phyloP scores from a whole-genome alignment of 495 filamentous ascomycete genomes.

The Lasiosphaeria hispida region DNA sequence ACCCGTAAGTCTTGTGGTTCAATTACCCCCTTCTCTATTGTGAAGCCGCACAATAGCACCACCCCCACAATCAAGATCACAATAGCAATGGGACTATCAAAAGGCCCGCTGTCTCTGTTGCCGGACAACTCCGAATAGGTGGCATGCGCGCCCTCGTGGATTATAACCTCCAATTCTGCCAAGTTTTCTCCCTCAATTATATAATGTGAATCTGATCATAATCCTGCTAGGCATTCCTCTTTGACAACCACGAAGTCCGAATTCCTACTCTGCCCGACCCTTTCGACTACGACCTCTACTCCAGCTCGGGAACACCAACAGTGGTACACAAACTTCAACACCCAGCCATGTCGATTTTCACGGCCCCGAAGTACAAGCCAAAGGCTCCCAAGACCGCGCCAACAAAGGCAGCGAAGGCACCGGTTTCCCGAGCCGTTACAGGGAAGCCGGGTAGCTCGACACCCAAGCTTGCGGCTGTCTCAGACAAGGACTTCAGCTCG shows the following conservation, averaged over 20 bases:
- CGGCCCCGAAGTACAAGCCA: conserved; percentile 42
- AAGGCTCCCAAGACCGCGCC: conserved; percentile 24
- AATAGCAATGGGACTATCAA: not conserved
- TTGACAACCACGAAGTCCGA: conserved; percentile 36
- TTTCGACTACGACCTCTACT: conserved; percentile 43
- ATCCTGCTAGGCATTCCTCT: conserved; percentile 37
- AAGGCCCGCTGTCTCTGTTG: not conserved
- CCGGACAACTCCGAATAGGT: not conserved
- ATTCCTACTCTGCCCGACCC: conserved; percentile 34
- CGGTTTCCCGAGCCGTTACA: not conserved
- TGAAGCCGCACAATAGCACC: conserved; percentile 12
- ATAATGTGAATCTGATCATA: conserved; percentile 11
- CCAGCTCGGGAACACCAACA: conserved; percentile 29
- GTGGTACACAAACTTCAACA: conserved; percentile 37
- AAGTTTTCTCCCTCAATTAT: not conserved
- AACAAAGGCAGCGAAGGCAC: conserved; percentile 7
- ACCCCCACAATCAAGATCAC: not conserved
- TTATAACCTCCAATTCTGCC: not conserved
- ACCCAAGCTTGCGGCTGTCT: conserved; percentile 6
- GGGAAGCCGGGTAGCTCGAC: conserved; percentile 6
- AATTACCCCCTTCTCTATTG: conserved; percentile 23
- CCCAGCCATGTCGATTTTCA: conserved; percentile 45
- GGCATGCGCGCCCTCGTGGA: no score
- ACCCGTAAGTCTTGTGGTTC: conserved; percentile 49
- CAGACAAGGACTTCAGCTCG: conserved; percentile 15